These are phyloP conservation scores for Warburgia ugandensis DNA, from an alignment of 164 flowering plant species.

Conservation along the genomic window DNA sequence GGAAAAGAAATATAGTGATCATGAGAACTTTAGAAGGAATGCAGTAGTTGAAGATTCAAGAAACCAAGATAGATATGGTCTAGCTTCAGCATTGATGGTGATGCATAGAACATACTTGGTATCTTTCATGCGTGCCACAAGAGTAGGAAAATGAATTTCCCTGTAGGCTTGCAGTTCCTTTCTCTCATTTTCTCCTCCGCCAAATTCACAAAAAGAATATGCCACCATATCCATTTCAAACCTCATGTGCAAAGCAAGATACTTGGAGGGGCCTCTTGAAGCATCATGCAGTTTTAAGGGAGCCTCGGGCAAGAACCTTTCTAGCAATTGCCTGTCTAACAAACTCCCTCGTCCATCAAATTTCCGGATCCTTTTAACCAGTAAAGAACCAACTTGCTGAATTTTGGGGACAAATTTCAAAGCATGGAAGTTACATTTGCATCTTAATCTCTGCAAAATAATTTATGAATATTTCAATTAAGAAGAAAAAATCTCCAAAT, in stretches of 20 bases:
- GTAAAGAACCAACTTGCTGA: slow-evolving; percentile 55
- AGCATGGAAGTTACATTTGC: slow-evolving; percentile 96
- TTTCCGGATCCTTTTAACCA: slow-evolving; percentile 66
- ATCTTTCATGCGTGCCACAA: slow-evolving; percentile 56
- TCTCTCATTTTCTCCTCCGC: slow-evolving; percentile 77
- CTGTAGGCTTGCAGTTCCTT: slow-evolving; percentile 80
- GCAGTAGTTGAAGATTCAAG: no score
- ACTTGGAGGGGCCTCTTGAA: slow-evolving; percentile 32
- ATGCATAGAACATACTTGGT: slow-evolving; percentile 34
- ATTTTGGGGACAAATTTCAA: slow-evolving; percentile 85
- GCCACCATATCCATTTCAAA: slow-evolving; percentile 98
- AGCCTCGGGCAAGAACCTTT: slow-evolving; percentile 37
- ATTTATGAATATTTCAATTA: background rate
- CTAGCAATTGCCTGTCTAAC: slow-evolving; percentile 69
- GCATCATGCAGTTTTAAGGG: slow-evolving; percentile 19
- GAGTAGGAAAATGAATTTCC: slow-evolving; percentile 73
- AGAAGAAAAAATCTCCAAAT: background rate
- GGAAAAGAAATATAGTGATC: background rate
- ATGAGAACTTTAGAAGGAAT: background rate
- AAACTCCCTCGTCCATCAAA: slow-evolving; percentile 25
- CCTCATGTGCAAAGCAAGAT: slow-evolving; percentile 89
- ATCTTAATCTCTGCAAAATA: slow-evolving; percentile 68
- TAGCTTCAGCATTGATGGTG: background rate
- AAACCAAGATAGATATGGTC: no score
- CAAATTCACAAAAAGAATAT: slow-evolving; percentile 89